These are phyloP conservation scores for Zea luxurians DNA, from an alignment of 176 grass and related monocot species.

Conservation along the genomic window DNA sequence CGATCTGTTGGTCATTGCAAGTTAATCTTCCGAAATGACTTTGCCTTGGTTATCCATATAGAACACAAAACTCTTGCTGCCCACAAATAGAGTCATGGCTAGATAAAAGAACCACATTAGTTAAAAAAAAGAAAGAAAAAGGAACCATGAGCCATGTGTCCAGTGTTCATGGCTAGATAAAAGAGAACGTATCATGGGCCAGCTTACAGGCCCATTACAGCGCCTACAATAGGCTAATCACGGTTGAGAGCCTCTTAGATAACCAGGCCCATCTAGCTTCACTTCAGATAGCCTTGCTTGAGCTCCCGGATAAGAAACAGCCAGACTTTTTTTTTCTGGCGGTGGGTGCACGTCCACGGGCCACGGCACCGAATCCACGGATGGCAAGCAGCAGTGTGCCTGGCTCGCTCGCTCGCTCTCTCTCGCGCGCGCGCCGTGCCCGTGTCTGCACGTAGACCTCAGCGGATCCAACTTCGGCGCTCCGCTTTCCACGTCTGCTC, in stretches of 20 bases:
- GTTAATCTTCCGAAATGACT: background rate
- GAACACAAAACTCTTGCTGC: background rate
- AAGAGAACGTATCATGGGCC: background rate
- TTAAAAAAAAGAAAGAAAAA: background rate
- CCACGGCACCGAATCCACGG: background rate
- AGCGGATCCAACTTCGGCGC: background rate
- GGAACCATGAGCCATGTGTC: background rate
- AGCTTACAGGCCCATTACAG: background rate
- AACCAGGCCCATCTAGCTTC: too few species aligned
- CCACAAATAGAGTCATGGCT: background rate
- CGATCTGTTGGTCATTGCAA: background rate
- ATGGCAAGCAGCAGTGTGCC: background rate
- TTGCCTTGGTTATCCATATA: background rate
- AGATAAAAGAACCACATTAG: background rate
- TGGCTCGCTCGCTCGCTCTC: background rate
- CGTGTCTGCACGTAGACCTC: conserved; percentile 9
- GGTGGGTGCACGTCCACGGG: conserved; percentile 2
- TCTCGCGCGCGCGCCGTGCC: too few species aligned
- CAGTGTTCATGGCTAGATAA: background rate
- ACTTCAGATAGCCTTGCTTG: too few species aligned
- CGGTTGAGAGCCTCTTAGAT: too few species aligned
- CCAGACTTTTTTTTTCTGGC: background rate
- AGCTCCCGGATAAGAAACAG: background rate
- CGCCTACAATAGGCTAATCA: background rate
- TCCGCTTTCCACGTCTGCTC: background rate